phyloP scores from a whole-genome alignment of 805 yeast species.

The Metschnikowia henanensis region DNA sequence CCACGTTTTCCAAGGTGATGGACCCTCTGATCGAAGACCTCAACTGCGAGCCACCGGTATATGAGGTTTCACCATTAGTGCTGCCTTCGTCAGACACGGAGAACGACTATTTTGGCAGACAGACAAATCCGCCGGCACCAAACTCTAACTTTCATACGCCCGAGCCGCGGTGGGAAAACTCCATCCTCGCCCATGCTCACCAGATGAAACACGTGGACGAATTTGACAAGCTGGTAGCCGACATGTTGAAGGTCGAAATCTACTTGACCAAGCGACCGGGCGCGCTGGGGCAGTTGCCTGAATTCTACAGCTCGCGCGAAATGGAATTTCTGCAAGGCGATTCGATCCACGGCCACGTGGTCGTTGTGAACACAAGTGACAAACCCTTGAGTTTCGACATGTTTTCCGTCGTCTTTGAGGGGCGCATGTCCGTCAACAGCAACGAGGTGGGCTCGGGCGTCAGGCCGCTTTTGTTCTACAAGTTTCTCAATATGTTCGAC shows the following conservation, averaged over 20 bases:
- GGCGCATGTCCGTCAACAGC: slow-evolving; percentile 25
- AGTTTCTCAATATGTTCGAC: slow-evolving; percentile 33
- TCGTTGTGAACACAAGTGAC: slow-evolving; percentile 20
- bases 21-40: slow-evolving; percentile 31
- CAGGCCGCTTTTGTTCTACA: slow-evolving; percentile 25
- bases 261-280: slow-evolving; percentile 20
- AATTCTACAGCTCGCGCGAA: slow-evolving; percentile 22
- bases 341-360: slow-evolving; percentile 25
- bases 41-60: slow-evolving; percentile 34
- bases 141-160: slow-evolving; percentile 1
- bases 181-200: slow-evolving; percentile 31
- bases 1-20: slow-evolving; percentile 36
- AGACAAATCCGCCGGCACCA: background rate
- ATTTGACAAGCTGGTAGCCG: slow-evolving; percentile 18
- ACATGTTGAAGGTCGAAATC: slow-evolving; percentile 21
- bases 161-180: slow-evolving; percentile 32
- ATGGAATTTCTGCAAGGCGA: slow-evolving; percentile 30
- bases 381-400: slow-evolving; percentile 26
- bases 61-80: slow-evolving; percentile 28
- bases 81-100: slow-evolving; percentile 6
- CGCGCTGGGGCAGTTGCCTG: slow-evolving; percentile 18
- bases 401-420: slow-evolving; percentile 31
- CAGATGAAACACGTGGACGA: slow-evolving; percentile 23
- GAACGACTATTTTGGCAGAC: slow-evolving; percentile 10
- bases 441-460: slow-evolving; percentile 16